These are phyloP conservation scores for Eustoma russellianum DNA, from an alignment of 257 asterid genomes.

Conservation along the genomic window DNA sequence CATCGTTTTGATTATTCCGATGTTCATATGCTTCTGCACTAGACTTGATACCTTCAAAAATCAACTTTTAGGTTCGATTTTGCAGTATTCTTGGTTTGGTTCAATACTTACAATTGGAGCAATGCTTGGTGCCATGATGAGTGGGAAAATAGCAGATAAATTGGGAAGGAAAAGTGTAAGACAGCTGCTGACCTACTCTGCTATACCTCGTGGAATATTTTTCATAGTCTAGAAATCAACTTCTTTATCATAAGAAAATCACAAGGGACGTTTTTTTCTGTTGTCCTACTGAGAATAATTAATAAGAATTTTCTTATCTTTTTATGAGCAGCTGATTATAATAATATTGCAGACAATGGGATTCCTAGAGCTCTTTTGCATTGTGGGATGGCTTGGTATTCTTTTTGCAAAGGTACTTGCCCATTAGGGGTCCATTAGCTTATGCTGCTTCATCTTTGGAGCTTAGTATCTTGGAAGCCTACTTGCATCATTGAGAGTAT, in stretches of 20 bases:
- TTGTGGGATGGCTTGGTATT: slow-evolving; percentile 64
- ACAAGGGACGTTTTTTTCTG: not conserved
- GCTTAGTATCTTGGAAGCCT: too few species aligned
- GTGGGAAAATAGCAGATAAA: slow-evolving; percentile 83
- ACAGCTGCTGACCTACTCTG: not conserved
- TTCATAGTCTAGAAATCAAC: not conserved
- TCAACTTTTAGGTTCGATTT: slow-evolving; percentile 7
- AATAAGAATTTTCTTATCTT: not conserved
- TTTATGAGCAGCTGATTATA: slow-evolving; percentile 3
- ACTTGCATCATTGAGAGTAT: too few species aligned
- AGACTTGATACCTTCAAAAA: not conserved
- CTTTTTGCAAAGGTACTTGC: slow-evolving; percentile 53
- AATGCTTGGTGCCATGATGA: slow-evolving; percentile 68
- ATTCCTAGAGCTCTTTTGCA: slow-evolving; percentile 50
- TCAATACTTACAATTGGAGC: slow-evolving; percentile 87
- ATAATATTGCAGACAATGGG: slow-evolving; percentile 65
- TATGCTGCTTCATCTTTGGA: too few species aligned
- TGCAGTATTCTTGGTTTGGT: slow-evolving; percentile 80
- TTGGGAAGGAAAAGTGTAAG: slow-evolving; percentile 77
- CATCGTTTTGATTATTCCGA: too few species aligned
- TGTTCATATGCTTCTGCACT: not conserved
- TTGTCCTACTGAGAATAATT: not conserved
- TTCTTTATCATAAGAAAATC: not conserved
- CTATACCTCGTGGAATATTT: not conserved
- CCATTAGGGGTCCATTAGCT: not conserved